These are phyloP conservation scores for Volvox carteri DNA, from an alignment of 163 green algal genomes.

Conservation along the genomic window DNA sequence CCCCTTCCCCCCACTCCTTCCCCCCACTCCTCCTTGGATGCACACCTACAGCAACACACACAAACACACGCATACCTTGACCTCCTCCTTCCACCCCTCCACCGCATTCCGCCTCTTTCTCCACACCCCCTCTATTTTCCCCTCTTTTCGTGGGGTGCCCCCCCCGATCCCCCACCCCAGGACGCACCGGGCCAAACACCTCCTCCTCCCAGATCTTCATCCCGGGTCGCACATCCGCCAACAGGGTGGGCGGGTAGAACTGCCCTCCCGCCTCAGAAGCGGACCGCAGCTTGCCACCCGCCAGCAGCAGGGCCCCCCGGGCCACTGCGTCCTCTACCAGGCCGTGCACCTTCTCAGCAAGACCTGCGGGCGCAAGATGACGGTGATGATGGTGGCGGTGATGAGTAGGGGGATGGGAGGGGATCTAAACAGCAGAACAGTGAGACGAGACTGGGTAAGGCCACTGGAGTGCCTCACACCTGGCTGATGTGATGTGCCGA, in stretches of 20 bases:
- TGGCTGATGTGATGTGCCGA: no score
- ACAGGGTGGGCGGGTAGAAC: conserved; percentile 97
- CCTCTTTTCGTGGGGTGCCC: no score
- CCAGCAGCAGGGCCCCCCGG: conserved; percentile 87
- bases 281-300: conserved; percentile 78
- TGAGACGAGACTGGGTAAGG: no score
- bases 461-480: no score
- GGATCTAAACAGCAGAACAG: no score
- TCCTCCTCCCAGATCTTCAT: conserved; percentile 98
- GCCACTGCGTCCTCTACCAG: conserved; percentile 94
- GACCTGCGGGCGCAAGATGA: conserved; percentile 41
- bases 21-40: no score
- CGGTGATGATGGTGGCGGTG: neutral
- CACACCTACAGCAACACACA: no score
- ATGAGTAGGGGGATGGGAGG: neutral
- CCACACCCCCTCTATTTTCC: neutral
- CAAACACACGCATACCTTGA: no score
- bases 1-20: no score
- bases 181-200: conserved; percentile 94
- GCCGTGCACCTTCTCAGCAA: conserved; percentile 82
- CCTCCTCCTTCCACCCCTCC: neutral
- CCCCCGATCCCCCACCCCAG: neutral
- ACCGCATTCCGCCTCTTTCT: neutral
- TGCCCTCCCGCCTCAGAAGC: conserved; percentile 70
- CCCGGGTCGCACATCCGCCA: conserved; percentile 82